A percentile compares a stretch with the other conserved stretches of the same genome.
Conservation (phyloP, 805 yeast species). For the Nakazawaea populi region DNA sequence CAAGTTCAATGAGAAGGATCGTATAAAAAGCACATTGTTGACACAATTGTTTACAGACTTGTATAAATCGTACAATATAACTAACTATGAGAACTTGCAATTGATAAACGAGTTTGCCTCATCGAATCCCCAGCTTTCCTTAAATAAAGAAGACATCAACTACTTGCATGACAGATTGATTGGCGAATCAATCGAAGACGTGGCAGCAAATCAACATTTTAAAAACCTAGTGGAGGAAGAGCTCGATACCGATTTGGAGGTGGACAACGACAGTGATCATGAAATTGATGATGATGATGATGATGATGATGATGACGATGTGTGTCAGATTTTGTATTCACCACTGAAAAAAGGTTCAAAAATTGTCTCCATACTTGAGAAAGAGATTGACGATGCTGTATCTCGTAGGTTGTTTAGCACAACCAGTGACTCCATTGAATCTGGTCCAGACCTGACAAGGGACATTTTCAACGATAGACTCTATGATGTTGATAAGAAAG, state of each 20-base stretch:
- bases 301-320: constrained; percentile 1
- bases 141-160: background rate
- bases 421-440: background rate
- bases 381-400: no score
- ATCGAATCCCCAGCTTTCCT: background rate
- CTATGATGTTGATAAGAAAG: background rate
- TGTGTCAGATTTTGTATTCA: constrained; percentile 6
- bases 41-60: background rate
- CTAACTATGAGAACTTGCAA: background rate
- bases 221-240: no score
- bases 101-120: background rate
- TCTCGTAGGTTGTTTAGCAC: no score
- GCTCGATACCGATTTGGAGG: background rate
- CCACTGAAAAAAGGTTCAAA: constrained; percentile 6
- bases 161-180: constrained; percentile 3
- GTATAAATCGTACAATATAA: background rate
- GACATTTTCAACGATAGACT: constrained; percentile 1
- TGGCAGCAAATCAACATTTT: background rate
- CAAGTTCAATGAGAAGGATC: background rate
- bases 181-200: background rate
- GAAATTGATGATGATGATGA: background rate
- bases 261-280: background rate
- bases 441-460: background rate
- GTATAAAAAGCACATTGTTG: background rate
- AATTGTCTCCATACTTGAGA: background rate